phyloP scores from a whole-genome alignment of 169 alveolate genomes.

The Babesia caballi region DNA sequence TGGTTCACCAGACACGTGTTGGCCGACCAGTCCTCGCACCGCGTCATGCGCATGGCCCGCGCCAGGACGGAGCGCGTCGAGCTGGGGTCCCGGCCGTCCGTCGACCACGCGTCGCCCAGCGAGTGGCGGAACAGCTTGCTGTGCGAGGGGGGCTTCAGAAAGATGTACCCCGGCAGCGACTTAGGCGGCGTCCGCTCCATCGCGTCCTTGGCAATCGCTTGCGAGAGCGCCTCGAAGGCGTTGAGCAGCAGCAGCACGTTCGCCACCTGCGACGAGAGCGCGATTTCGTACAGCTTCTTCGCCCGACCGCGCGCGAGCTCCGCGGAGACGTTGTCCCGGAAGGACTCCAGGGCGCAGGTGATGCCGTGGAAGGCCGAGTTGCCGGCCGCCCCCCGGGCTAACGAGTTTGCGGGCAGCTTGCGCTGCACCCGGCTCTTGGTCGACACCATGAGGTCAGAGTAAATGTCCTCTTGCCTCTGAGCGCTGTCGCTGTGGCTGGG shows the following conservation, averaged over 20 bases:
- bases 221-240: constrained; percentile 17
- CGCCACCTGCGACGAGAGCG: constrained; percentile 22
- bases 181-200: constrained; percentile 30
- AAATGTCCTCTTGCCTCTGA: constrained; percentile 22
- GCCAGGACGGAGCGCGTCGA: constrained; percentile 15
- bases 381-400: background rate
- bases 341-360: constrained; percentile 10
- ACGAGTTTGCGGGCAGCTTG: background rate
- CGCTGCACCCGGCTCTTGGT: background rate
- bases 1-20: constrained; percentile 28
- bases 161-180: constrained; percentile 39
- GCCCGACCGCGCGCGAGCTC: background rate
- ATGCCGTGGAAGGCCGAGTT: background rate
- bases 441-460: background rate
- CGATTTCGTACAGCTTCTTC: background rate
- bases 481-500: background rate
- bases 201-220: constrained; percentile 14
- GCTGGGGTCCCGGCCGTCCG: constrained; percentile 2
- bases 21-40: constrained; percentile 15
- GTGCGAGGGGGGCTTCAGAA: constrained; percentile 12
- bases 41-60: constrained; percentile 11
- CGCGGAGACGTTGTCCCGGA: background rate
- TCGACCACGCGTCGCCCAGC: constrained; percentile 11
- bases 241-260: constrained; percentile 16
- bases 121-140: constrained; percentile 9